phyloP scores from a whole-genome alignment of 2,329 filamentous ascomycete genomes.

The Botrytis fabae region DNA sequence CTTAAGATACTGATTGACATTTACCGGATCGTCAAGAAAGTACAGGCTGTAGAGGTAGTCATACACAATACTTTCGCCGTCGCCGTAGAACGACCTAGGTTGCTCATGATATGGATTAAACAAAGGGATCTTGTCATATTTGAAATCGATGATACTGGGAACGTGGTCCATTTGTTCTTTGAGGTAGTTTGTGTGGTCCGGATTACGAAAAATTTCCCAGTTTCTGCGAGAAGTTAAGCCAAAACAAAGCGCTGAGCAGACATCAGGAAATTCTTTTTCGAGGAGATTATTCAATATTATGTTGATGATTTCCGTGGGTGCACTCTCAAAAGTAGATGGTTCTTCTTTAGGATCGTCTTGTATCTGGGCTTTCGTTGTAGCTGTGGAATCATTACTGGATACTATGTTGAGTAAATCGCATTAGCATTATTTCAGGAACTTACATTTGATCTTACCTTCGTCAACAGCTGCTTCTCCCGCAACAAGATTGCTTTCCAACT shows the following conservation, averaged over 20 bases:
- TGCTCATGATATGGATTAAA: not conserved
- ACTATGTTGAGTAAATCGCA: not conserved
- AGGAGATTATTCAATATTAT: not conserved
- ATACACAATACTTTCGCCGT: too few species aligned
- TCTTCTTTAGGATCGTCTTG: not conserved
- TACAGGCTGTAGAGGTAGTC: too few species aligned
- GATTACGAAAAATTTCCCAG: not conserved
- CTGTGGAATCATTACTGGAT: not conserved
- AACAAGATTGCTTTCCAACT: not conserved
- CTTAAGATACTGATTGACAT: not conserved
- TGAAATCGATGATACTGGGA: not conserved
- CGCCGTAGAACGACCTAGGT: not conserved
- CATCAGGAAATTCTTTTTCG: not conserved
- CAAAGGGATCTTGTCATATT: not conserved
- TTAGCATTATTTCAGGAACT: not conserved
- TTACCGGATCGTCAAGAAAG: accelerated
- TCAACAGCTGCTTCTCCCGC: not conserved
- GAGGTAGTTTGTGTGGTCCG: not conserved
- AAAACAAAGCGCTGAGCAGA: not conserved
- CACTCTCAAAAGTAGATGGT: not conserved
- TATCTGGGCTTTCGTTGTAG: not conserved
- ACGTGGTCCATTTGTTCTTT: not conserved
- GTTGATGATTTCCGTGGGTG: not conserved
- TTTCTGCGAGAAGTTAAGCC: not conserved
- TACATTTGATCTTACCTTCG: not conserved